Percentiles rank a stretch among this genome's conserved stretches.
Conservation (phyloP, 441 rosid species). For the Bruguiera hainesii region DNA sequence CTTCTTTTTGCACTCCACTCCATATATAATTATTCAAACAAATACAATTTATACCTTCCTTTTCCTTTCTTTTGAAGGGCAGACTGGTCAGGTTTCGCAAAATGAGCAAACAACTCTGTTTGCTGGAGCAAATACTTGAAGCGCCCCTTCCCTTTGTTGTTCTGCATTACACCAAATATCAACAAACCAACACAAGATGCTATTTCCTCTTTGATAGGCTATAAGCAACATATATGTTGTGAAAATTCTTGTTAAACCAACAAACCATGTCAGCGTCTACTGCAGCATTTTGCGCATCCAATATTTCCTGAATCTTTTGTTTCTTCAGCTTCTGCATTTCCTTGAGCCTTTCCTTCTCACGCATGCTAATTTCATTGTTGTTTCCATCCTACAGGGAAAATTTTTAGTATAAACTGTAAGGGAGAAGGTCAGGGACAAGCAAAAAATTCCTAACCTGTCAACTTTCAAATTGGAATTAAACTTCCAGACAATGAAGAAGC, state of each 20-base stretch:
- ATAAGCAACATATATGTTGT: neutral
- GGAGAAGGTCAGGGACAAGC: neutral
- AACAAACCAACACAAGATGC: slow-evolving; percentile 2
- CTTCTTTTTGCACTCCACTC: neutral
- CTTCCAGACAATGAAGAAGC: neutral
- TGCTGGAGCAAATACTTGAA: slow-evolving; percentile 92
- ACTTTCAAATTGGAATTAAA: neutral
- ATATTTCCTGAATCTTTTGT: slow-evolving; percentile 86
- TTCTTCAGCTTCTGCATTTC: slow-evolving; percentile 91
- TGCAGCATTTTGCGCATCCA: slow-evolving; percentile 89
- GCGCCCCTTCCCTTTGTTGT: slow-evolving; percentile 84
- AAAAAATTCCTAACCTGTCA: neutral
- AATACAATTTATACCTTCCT: slow-evolving; percentile 59
- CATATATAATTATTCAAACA: neutral
- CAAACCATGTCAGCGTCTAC: slow-evolving; percentile 92
- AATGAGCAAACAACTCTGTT: slow-evolving; percentile 96
- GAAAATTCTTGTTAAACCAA: neutral
- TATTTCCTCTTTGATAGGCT: neutral
- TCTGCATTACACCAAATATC: slow-evolving; percentile 42
- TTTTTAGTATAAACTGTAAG: neutral
- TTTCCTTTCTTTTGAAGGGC: slow-evolving; percentile 67
- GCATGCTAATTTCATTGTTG: slow-evolving; percentile 60
- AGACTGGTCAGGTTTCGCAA: slow-evolving; percentile 83
- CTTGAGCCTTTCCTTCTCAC: slow-evolving; percentile 79
- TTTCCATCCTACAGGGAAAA: slow-evolving; percentile 46